Evolutionary conservation across 2,329 filamentous ascomycete species (phyloP).

Genomic region (Exophiala bonariae): DNA sequence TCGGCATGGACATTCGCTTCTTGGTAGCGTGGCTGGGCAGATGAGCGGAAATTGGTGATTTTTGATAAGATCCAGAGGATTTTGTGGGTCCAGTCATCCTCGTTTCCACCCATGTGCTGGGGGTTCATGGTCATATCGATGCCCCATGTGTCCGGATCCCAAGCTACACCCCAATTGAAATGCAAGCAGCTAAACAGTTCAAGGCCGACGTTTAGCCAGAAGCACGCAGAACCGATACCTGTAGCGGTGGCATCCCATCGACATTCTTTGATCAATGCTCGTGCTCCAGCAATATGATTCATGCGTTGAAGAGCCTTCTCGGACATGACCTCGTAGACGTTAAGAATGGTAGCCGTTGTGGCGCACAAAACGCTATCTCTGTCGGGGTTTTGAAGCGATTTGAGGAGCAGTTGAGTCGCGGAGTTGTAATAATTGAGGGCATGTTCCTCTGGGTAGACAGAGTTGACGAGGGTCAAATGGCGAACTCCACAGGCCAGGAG

Average conservation of each 20-base stretch:
- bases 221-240: conserved; percentile 83
- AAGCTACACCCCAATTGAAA: conserved; percentile 82
- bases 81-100: conserved; percentile 84
- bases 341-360: conserved; percentile 81
- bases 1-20: conserved; percentile 58
- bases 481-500: conserved; percentile 85
- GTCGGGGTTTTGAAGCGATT: conserved; percentile 78
- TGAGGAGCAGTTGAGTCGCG: conserved; percentile 75
- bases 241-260: conserved; percentile 78
- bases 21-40: conserved; percentile 59
- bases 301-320: conserved; percentile 76
- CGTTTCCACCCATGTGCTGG: conserved; percentile 57
- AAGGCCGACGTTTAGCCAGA: conserved; percentile 90
- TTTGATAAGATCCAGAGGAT: conserved; percentile 89
- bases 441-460: conserved; percentile 69
- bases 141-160: conserved; percentile 89
- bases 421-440: conserved; percentile 82
- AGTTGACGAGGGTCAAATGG: conserved; percentile 72
- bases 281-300: conserved; percentile 83
- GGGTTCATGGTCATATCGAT: conserved; percentile 73
- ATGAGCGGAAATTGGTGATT: conserved; percentile 79
- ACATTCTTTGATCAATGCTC: conserved; percentile 85
- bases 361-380: conserved; percentile 82
- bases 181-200: conserved; percentile 86
- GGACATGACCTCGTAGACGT: conserved; percentile 92